Percentiles rank a stretch among this genome's conserved stretches.
Evolutionary conservation across 2,329 filamentous ascomycete species (phyloP).

Genomic region (Venturia pyrina): DNA sequence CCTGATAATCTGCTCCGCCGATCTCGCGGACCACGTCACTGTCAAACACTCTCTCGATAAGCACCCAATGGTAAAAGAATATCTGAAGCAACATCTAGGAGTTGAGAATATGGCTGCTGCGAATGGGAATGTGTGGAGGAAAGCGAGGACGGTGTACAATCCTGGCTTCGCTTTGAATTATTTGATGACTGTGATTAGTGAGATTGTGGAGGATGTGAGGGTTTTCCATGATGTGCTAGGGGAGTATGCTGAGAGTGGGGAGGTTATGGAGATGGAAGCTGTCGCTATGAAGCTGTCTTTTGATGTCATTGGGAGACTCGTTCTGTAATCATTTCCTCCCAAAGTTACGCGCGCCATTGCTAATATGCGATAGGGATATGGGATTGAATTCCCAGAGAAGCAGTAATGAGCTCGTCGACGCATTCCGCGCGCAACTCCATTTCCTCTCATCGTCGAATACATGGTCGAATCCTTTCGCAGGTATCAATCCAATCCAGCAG

Average conservation of each 20-base stretch:
- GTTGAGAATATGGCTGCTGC: conserved; percentile 5
- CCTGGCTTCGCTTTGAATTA: conserved; percentile 10
- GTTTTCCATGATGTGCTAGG: conserved; percentile 6
- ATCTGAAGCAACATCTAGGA: neutral
- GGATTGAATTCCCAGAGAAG: conserved; percentile 2
- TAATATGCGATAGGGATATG: conserved; percentile 2
- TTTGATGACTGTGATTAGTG: conserved; percentile 11
- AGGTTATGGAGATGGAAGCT: conserved; percentile 7
- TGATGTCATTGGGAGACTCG: conserved; percentile 11
- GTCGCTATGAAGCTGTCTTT: conserved; percentile 12
- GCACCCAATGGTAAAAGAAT: conserved; percentile 4
- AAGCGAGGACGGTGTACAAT: conserved; percentile 9
- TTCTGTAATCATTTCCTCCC: neutral
- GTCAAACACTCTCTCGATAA: neutral
- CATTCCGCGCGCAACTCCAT: conserved; percentile 7
- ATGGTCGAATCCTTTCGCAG: conserved; percentile 6
- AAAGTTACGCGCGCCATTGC: neutral
- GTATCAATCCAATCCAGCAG: conserved; percentile 7
- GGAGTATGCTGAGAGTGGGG: neutral
- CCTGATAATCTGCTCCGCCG: neutral
- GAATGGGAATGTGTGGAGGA: conserved; percentile 11
- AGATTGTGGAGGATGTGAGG: conserved; percentile 12
- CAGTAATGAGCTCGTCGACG: conserved; percentile 9
- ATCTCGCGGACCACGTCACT: conserved; percentile 4
- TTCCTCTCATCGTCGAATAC: conserved; percentile 9